A percentile compares a stretch with the other conserved stretches of the same genome.
Evolutionary conservation across 495 filamentous ascomycete species (phyloP).

Genomic region (Neurospora sp.): DNA sequence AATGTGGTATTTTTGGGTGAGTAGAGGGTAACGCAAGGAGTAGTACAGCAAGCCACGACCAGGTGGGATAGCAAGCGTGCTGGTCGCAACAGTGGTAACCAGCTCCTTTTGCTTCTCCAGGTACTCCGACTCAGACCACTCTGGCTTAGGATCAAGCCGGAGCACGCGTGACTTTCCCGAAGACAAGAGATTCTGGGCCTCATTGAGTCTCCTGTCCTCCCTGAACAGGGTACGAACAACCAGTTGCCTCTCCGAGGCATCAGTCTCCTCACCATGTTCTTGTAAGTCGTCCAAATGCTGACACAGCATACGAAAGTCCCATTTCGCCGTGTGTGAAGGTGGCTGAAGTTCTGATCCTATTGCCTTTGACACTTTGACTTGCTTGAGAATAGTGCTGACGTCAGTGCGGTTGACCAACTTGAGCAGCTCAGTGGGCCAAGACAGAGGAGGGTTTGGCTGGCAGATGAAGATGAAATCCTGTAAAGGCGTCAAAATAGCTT

Average conservation of each 20-base stretch:
- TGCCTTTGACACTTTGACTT: constrained; percentile 30
- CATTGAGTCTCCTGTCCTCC: constrained; percentile 77
- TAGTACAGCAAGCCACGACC: constrained; percentile 80
- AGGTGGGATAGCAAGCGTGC: constrained; percentile 78
- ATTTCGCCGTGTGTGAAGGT: constrained; percentile 54
- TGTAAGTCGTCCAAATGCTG: constrained; percentile 32
- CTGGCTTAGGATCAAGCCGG: constrained; percentile 61
- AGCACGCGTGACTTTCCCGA: constrained; percentile 67
- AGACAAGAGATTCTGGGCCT: constrained; percentile 70
- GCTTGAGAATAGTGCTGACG: constrained; percentile 55
- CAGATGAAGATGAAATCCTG: constrained; percentile 76
- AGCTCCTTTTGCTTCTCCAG: constrained; percentile 88
- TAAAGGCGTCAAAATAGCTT: constrained; percentile 66
- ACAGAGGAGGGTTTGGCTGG: constrained; percentile 67
- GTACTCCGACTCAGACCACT: constrained; percentile 77
- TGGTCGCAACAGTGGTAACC: constrained; percentile 70
- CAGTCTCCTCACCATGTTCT: constrained; percentile 31
- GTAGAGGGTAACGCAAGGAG: constrained; percentile 67
- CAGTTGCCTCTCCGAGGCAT: constrained; percentile 67
- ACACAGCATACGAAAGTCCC: constrained; percentile 60
- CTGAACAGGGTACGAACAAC: constrained; percentile 79
- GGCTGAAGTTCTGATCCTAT: constrained; percentile 33
- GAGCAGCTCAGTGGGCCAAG: constrained; percentile 61
- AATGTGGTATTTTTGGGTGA: constrained; percentile 84
- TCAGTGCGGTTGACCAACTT: constrained; percentile 76